Evolutionary conservation across 768 basidiomycete genomes (phyloP).

Genomic region (Boletus rubropictus): DNA sequence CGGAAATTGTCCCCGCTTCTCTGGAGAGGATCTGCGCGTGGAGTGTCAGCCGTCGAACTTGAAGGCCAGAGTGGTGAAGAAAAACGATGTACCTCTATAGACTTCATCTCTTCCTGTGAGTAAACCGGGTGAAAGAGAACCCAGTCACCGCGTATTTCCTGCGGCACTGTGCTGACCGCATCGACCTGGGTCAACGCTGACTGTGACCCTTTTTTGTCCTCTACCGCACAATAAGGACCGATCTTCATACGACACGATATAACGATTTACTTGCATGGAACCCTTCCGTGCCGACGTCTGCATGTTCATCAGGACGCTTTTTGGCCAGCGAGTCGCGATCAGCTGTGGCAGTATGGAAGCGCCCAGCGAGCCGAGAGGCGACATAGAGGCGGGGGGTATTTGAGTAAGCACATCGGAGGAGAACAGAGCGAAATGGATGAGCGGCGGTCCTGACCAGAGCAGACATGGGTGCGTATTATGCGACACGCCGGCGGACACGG

Average conservation of each 20-base stretch:
- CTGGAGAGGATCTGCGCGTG: constrained; percentile 58
- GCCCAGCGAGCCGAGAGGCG: constrained; percentile 1
- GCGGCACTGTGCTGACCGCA: constrained; percentile 50
- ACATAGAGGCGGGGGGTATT: constrained; percentile 4
- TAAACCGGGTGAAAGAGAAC: constrained; percentile 94
- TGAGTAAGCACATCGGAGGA: constrained; percentile 4
- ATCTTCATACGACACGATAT: not conserved
- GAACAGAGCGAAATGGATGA: constrained; percentile 12
- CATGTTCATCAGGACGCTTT: constrained; percentile 20
- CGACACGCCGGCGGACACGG: not conserved
- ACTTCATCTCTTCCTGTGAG: constrained; percentile 60
- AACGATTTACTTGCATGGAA: constrained; percentile 27
- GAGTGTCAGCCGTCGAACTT: constrained; percentile 1
- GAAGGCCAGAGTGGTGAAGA: not conserved
- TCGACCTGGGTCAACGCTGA: constrained; percentile 25
- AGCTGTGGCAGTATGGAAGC: constrained; percentile 24
- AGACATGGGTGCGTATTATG: constrained; percentile 11
- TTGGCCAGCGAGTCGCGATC: constrained; percentile 21
- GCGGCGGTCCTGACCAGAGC: constrained; percentile 8
- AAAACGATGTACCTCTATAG: constrained; percentile 52
- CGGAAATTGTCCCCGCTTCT: constrained; percentile 57
- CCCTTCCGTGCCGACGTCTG: constrained; percentile 31
- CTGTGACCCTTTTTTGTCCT: constrained; percentile 21
- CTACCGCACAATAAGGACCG: constrained; percentile 11
- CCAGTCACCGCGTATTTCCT: constrained; percentile 70